These are phyloP conservation scores for Solanum chmielewskii DNA, from an alignment of 257 asterid species.

Conservation along the genomic window DNA sequence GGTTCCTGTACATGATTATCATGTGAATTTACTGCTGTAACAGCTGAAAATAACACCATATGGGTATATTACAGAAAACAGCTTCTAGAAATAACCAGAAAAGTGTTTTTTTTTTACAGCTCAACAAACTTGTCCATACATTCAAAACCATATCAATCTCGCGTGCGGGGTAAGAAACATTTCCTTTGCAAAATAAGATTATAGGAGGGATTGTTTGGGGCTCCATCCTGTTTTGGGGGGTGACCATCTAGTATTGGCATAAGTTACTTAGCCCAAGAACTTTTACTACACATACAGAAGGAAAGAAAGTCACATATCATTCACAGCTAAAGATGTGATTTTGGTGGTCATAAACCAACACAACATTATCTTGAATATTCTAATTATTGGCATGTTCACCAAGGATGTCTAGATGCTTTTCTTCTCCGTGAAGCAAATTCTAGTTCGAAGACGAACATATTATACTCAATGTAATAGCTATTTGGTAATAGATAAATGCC, in stretches of 20 bases:
- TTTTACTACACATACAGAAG: neutral
- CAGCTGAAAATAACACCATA: neutral
- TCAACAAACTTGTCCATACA: neutral
- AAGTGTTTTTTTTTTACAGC: neutral
- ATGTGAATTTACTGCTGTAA: neutral
- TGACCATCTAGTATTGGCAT: neutral
- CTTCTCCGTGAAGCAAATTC: neutral
- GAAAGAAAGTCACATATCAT: neutral
- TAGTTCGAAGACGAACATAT: neutral
- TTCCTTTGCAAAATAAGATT: neutral
- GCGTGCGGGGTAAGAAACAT: neutral
- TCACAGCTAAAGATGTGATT: neutral
- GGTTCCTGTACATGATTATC: conserved; percentile 41
- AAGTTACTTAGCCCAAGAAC: neutral
- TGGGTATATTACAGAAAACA: neutral
- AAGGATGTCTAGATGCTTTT: neutral
- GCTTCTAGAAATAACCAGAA: neutral
- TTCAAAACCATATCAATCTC: neutral
- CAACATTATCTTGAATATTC: neutral
- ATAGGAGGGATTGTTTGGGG: neutral
- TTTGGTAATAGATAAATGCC: neutral
- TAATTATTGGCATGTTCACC: neutral
- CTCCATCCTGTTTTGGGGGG: neutral
- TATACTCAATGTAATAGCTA: neutral
- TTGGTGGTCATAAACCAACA: neutral